These are phyloP conservation scores for Hypoxylon trugodes DNA, from an alignment of 495 filamentous ascomycete species.

Conservation along the genomic window DNA sequence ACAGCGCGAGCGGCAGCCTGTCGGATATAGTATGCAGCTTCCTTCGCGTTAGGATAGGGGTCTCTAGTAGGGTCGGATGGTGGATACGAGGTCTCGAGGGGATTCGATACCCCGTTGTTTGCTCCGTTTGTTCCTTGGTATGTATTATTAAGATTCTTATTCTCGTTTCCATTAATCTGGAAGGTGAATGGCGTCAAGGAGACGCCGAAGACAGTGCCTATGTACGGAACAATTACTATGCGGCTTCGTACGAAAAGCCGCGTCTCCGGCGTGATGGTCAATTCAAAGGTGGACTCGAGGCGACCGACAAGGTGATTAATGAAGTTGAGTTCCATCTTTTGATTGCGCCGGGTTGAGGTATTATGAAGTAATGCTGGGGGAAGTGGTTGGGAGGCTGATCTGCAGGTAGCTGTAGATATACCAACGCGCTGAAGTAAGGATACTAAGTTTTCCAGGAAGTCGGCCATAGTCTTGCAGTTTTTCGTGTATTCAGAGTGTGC, in stretches of 20 bases:
- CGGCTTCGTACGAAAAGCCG: conserved; percentile 46
- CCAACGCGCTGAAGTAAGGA: conserved; percentile 37
- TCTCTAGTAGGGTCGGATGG: conserved; percentile 35
- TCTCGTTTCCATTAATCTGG: not conserved
- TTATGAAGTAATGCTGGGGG: conserved; percentile 8
- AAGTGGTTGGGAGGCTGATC: conserved; percentile 25
- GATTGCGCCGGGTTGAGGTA: conserved; percentile 20
- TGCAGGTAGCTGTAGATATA: conserved; percentile 35
- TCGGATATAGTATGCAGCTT: conserved; percentile 42
- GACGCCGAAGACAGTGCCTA: conserved; percentile 46
- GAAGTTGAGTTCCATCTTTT: conserved; percentile 41
- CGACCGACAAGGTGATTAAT: conserved; percentile 38
- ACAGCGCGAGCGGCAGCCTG: conserved; percentile 36
- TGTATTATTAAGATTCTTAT: not conserved
- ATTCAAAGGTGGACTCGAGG: conserved; percentile 43
- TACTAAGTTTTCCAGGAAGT: conserved; percentile 37
- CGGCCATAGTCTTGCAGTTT: conserved; percentile 21
- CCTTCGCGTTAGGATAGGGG: conserved; percentile 32
- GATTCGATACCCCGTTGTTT: conserved; percentile 18
- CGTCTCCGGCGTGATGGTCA: conserved; percentile 50
- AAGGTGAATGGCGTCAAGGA: conserved; percentile 39
- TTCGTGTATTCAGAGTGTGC: conserved; percentile 36
- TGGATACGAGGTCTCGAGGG: conserved; percentile 35
- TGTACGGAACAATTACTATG: conserved; percentile 31
- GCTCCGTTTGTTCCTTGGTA: conserved; percentile 2